Percentiles rank a stretch among this genome's conserved stretches.
Conservation (phyloP, 2,329 filamentous ascomycete genomes). For the Rachicladosporium sp. region DNA sequence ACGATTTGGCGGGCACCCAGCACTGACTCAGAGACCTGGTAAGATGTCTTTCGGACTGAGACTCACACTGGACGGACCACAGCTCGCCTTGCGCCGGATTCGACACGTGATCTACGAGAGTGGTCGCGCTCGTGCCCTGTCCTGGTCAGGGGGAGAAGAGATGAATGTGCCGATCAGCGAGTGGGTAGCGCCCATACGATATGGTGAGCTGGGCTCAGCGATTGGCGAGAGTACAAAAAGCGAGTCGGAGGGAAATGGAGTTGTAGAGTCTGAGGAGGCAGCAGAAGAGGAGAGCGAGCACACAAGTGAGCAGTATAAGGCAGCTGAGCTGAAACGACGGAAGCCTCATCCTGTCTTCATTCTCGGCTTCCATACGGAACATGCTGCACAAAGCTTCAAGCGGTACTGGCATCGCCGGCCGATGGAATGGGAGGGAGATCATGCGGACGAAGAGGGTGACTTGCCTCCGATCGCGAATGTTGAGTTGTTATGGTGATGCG, state of each 20-base stretch:
- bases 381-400: constrained; percentile 42
- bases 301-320: neutral
- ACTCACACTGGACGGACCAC: constrained; percentile 22
- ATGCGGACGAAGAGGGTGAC: constrained; percentile 21
- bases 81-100: constrained; percentile 13
- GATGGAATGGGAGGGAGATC: constrained; percentile 22
- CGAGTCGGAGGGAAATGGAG: no score
- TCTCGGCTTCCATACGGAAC: constrained; percentile 42
- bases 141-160: constrained; percentile 18
- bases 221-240: no score
- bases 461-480: constrained; percentile 30
- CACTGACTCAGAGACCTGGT: constrained; percentile 15
- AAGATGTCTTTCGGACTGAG: constrained; percentile 22
- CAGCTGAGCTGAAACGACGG: constrained; percentile 27
- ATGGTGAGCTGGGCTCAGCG: no score
- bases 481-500: constrained; percentile 36
- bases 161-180: constrained; percentile 12
- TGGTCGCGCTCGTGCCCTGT: constrained; percentile 13
- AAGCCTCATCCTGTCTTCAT: constrained; percentile 32
- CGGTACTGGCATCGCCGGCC: constrained; percentile 40
- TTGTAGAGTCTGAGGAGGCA: no score
- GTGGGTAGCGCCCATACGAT: constrained; percentile 8
- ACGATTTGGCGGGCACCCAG: constrained; percentile 22
- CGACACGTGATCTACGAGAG: constrained; percentile 16
- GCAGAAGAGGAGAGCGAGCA: no score